Conservation (phyloP, 768 basidiomycete species). For the Auricularia sp. region DNA sequence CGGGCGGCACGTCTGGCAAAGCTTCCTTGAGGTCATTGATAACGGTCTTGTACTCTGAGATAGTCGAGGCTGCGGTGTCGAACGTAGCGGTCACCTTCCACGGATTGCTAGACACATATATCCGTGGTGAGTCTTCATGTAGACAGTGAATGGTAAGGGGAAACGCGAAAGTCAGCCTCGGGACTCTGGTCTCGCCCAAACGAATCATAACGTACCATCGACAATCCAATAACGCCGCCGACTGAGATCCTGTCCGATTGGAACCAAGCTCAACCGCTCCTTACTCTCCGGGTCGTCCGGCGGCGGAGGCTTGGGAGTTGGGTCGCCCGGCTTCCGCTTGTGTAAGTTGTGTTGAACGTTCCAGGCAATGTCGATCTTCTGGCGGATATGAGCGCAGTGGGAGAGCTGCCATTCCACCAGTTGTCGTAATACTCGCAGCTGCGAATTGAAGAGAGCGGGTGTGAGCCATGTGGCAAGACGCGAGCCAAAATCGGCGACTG, state of each 20-base stretch:
- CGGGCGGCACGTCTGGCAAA: constrained; percentile 28
- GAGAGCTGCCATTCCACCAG: constrained; percentile 76
- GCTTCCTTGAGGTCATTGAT: constrained; percentile 51
- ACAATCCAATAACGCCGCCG: constrained; percentile 78
- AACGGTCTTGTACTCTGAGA: constrained; percentile 59
- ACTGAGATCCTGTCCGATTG: constrained; percentile 66
- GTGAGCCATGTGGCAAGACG: not conserved
- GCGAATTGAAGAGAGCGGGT: constrained; percentile 14
- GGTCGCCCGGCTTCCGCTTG: constrained; percentile 62
- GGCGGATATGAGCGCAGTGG: constrained; percentile 60
- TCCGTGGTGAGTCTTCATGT: constrained; percentile 64
- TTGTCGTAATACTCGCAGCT: constrained; percentile 78
- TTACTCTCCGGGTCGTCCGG: constrained; percentile 56
- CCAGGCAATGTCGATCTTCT: constrained; percentile 74
- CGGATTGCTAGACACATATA: constrained; percentile 79
- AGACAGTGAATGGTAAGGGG: no score
- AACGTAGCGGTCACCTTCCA: constrained; percentile 83
- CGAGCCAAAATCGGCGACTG: constrained; percentile 21
- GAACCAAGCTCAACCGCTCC: constrained; percentile 53
- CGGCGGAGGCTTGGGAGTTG: constrained; percentile 28
- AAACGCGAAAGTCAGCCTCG: no score
- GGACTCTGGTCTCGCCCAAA: no score
- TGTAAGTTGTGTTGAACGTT: constrained; percentile 76
- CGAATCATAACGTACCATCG: constrained; percentile 62
- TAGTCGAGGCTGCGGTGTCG: constrained; percentile 57